phyloP scores from a whole-genome alignment of 805 yeast species.

The Wickerhamiella azyma region DNA sequence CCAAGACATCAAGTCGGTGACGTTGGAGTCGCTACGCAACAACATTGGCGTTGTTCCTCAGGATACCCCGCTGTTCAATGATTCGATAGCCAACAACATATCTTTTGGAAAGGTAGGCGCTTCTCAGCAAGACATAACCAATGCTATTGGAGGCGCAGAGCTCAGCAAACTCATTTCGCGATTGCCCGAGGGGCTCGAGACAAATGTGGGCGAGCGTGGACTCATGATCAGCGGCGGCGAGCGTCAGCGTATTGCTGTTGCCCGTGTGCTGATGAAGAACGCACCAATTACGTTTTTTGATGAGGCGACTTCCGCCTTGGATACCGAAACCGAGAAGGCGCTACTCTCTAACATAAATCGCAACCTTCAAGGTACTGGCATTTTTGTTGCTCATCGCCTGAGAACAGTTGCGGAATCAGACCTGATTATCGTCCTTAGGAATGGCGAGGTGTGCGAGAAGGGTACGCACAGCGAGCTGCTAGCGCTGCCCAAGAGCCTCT shows the following conservation, averaged over 20 bases:
- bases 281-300: slow-evolving; percentile 90
- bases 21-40: slow-evolving; percentile 57
- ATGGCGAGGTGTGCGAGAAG: slow-evolving; percentile 73
- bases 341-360: slow-evolving; percentile 58
- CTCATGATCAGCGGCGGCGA: slow-evolving; percentile 99
- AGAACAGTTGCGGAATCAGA: slow-evolving; percentile 90
- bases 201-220: slow-evolving; percentile 92
- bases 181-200: slow-evolving; percentile 71
- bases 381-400: slow-evolving; percentile 86
- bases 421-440: slow-evolving; percentile 72
- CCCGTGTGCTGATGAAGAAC: slow-evolving; percentile 71
- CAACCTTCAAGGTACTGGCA: slow-evolving; percentile 53
- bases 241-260: slow-evolving; percentile 87
- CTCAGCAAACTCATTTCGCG: slow-evolving; percentile 47
- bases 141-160: slow-evolving; percentile 57
- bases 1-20: slow-evolving; percentile 65
- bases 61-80: slow-evolving; percentile 92
- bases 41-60: slow-evolving; percentile 91
- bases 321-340: slow-evolving; percentile 89
- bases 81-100: slow-evolving; percentile 73
- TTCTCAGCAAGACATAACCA: slow-evolving; percentile 51
- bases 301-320: slow-evolving; percentile 90
- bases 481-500: slow-evolving; percentile 42
- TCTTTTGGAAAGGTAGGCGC: slow-evolving; percentile 73
- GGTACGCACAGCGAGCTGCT: slow-evolving; percentile 67